Conservation (phyloP, 2,329 filamentous ascomycete species). For the Leptographium procerum region DNA sequence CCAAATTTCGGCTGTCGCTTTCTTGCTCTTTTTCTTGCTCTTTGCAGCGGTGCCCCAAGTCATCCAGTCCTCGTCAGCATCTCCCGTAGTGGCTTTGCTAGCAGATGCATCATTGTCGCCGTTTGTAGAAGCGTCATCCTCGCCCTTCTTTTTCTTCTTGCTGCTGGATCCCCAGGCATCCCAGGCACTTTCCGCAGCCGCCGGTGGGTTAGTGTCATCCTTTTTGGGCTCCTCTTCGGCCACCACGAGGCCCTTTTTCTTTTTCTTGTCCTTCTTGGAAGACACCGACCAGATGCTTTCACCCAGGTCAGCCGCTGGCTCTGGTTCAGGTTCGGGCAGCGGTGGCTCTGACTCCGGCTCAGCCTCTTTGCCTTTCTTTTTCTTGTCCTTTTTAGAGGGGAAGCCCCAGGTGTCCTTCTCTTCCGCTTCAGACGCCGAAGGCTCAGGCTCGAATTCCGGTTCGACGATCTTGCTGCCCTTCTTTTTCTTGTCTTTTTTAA, state of each 20-base stretch:
- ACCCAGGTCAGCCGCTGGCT: neutral
- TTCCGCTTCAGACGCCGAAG: neutral
- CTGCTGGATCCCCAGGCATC: neutral
- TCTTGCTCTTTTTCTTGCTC: constrained; percentile 9
- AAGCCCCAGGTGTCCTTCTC: constrained; percentile 8
- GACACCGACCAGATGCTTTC: neutral
- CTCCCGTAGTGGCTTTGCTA: neutral
- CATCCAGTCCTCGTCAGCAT: constrained; percentile 12
- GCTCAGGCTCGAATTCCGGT: neutral
- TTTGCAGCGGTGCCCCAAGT: constrained; percentile 5
- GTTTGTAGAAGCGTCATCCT: constrained; percentile 3
- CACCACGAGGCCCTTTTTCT: constrained; percentile 17
- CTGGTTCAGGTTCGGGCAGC: constrained; percentile 7
- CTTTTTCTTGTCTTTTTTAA: constrained; percentile 17
- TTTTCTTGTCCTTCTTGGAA: constrained; percentile 20
- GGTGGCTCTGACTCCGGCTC: constrained; percentile 1
- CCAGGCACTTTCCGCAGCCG: neutral
- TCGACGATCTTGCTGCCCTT: constrained; percentile 16
- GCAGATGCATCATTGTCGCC: neutral
- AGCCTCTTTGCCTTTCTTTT: constrained; percentile 12
- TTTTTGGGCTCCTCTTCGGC: neutral
- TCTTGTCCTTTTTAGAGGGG: constrained; percentile 15
- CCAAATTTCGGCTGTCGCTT: constrained; percentile 2
- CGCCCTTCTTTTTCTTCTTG: constrained; percentile 8
- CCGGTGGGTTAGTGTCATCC: constrained; percentile 1